Evolutionary conservation across 805 yeast species (phyloP).

Genomic region (Brettanomyces anomalus): DNA sequence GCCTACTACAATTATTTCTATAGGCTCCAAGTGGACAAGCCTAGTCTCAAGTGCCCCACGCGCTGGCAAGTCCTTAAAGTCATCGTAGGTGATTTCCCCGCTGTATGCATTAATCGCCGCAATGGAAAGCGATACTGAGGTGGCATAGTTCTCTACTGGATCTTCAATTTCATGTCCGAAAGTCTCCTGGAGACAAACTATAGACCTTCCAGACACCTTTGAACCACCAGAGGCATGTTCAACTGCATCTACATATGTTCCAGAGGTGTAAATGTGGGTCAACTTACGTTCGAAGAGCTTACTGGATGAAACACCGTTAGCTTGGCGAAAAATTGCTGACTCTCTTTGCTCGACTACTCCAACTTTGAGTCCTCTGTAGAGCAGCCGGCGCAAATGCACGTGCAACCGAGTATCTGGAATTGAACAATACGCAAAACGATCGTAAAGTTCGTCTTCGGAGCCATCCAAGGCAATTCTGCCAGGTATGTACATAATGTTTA

Average conservation of each 20-base stretch:
- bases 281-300: conserved; percentile 60
- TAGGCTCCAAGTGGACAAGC: conserved; percentile 63
- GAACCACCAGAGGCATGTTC: conserved; percentile 17
- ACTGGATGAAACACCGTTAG: conserved; percentile 37
- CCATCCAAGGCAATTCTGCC: conserved; percentile 50
- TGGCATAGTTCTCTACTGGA: too few species aligned
- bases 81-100: conserved; percentile 70
- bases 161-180: too few species aligned
- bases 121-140: conserved; percentile 26
- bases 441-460: conserved; percentile 35
- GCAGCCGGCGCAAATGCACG: conserved; percentile 64
- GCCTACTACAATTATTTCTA: conserved; percentile 54
- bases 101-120: conserved; percentile 63
- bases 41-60: conserved; percentile 68
- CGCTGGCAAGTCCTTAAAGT: conserved; percentile 49
- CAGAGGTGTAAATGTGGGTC: conserved; percentile 68
- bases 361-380: conserved; percentile 67
- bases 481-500: conserved; percentile 64
- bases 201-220: conserved; percentile 29
- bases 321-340: conserved; percentile 62
- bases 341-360: conserved; percentile 85
- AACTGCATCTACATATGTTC: conserved; percentile 66
- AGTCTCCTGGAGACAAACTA: conserved; percentile 38
- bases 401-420: conserved; percentile 74
- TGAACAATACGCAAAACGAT: conserved; percentile 71